Percentiles rank a stretch among this genome's conserved stretches.
phyloP scores from a whole-genome alignment of 2,329 filamentous ascomycete species.

The Diaporthe citrichinensis region DNA sequence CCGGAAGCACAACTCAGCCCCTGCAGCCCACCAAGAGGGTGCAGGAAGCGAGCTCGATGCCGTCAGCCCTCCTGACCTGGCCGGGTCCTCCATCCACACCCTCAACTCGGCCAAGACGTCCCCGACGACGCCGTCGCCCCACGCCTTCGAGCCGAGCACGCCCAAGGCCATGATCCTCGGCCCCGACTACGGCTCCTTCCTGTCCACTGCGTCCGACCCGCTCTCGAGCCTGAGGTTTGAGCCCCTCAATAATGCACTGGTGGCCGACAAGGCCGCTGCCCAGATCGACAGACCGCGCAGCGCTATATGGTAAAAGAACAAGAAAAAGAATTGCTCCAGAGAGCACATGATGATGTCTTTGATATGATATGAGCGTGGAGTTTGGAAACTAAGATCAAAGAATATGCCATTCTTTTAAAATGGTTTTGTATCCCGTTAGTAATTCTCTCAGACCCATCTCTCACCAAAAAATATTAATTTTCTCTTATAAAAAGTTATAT shows the following conservation, averaged over 20 bases:
- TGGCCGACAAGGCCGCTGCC: neutral
- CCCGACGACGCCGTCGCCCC: constrained; percentile 42
- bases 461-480: too few species aligned
- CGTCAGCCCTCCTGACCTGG: neutral
- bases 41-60: neutral
- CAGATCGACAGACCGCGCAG: constrained; percentile 3
- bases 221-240: neutral
- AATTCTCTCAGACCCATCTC: too few species aligned
- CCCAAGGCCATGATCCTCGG: constrained; percentile 48
- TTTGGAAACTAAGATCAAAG: neutral
- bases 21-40: neutral
- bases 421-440: too few species aligned
- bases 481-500: too few species aligned
- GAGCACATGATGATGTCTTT: neutral
- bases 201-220: constrained; percentile 8
- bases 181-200: neutral
- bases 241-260: neutral
- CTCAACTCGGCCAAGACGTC: constrained; percentile 28
- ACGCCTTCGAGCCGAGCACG: constrained; percentile 48
- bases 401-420: too few species aligned
- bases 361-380: neutral
- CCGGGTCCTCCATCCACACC: constrained; percentile 21
- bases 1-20: neutral
- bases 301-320: neutral
- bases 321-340: too few species aligned